Conservation (phyloP, 2,329 filamentous ascomycete species). For the Didymella keratinophila region DNA sequence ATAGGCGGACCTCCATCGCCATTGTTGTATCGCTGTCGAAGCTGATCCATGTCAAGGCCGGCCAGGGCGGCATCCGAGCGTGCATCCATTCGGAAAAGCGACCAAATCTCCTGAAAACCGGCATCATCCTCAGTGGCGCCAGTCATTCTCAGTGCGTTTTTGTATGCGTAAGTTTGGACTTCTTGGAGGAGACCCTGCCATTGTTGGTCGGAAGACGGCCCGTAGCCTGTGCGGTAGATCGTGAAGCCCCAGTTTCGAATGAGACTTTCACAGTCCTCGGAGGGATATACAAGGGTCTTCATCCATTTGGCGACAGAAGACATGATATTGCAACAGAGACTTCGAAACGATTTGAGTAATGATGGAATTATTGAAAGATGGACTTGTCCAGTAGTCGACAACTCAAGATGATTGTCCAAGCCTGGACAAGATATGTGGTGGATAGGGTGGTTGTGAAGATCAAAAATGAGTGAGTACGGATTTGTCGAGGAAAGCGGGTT, state of each 20-base stretch:
- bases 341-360: too few species aligned
- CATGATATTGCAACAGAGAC: too few species aligned
- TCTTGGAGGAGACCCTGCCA: conserved; percentile 25
- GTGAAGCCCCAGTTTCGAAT: conserved; percentile 24
- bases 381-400: too few species aligned
- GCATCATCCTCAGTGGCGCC: neutral
- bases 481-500: too few species aligned
- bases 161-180: conserved; percentile 13
- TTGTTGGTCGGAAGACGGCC: conserved; percentile 22
- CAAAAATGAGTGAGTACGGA: too few species aligned
- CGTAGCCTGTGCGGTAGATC: conserved; percentile 27
- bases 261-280: too few species aligned
- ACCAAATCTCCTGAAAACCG: conserved; percentile 15
- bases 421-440: too few species aligned
- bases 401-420: too few species aligned
- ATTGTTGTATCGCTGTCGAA: conserved; percentile 24
- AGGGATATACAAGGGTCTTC: too few species aligned
- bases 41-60: conserved; percentile 21
- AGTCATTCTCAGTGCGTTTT: neutral
- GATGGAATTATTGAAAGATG: too few species aligned
- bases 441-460: too few species aligned
- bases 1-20: conserved; percentile 11
- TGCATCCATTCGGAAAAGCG: conserved; percentile 26
- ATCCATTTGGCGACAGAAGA: too few species aligned
- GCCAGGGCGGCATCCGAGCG: conserved; percentile 22